These are phyloP conservation scores for Colletotrichum sp. DNA, from an alignment of 2,329 filamentous ascomycete genomes.

Conservation along the genomic window DNA sequence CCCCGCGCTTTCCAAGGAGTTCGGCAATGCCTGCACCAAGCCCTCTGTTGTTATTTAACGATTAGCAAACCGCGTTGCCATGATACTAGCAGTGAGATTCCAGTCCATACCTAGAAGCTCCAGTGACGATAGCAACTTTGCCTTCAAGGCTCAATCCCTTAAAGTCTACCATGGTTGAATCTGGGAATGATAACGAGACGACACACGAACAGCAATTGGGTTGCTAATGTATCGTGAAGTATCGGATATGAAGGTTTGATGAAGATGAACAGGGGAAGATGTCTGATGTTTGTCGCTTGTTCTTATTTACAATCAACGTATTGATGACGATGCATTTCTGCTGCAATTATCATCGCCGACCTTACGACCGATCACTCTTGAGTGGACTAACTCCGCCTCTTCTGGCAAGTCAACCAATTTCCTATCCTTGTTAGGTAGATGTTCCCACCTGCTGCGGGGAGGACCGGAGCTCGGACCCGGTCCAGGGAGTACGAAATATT, in stretches of 20 bases:
- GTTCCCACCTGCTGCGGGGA: not conserved
- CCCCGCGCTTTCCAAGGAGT: constrained; percentile 65
- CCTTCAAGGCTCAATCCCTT: constrained; percentile 25
- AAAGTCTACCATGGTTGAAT: constrained; percentile 10
- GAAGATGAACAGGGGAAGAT: not conserved
- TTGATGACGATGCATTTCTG: not conserved
- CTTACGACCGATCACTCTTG: not conserved
- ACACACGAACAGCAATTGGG: not conserved
- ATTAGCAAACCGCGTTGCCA: not conserved
- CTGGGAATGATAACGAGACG: not conserved
- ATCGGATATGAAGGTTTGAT: not conserved
- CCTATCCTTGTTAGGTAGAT: not conserved
- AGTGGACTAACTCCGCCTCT: not conserved
- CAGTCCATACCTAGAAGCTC: constrained; percentile 16
- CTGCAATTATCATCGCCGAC: not conserved
- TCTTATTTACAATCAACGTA: not conserved
- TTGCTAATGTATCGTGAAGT: not conserved
- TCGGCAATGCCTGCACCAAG: constrained; percentile 69
- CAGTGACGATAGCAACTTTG: constrained; percentile 18
- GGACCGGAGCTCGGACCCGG: not conserved
- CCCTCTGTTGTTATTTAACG: not conserved
- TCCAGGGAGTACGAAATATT: not conserved
- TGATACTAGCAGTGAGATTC: not conserved
- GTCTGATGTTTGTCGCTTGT: not conserved
- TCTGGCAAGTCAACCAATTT: not conserved